Conservation (phyloP, 805 yeast genomes). For the Myxozyma neglecta region DNA sequence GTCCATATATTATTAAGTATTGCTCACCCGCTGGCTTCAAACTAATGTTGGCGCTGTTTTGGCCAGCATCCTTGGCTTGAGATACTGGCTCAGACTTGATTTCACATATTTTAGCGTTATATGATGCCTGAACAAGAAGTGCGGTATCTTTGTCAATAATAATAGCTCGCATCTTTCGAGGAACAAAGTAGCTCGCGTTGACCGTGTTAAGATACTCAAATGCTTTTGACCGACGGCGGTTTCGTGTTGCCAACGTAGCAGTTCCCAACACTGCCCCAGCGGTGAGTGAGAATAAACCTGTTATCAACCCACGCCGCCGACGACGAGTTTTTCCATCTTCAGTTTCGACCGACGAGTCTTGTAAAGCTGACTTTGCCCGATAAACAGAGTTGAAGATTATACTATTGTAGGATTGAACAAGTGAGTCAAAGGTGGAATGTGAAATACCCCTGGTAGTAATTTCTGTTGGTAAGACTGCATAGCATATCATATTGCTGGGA, state of each 20-base stretch:
- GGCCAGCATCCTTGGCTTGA: background rate
- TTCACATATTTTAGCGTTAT: background rate
- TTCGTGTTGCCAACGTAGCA: background rate
- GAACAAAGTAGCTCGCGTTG: background rate
- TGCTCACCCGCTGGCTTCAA: background rate
- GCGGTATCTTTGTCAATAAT: background rate
- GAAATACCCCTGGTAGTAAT: background rate
- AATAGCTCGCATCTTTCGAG: background rate
- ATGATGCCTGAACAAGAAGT: background rate
- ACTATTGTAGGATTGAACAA: conserved; percentile 5
- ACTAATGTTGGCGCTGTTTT: background rate
- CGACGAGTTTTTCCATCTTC: background rate
- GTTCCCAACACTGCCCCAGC: background rate
- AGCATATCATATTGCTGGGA: conserved; percentile 6
- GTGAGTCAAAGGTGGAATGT: background rate
- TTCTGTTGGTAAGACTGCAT: background rate
- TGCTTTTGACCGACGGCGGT: background rate
- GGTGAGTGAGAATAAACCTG: background rate
- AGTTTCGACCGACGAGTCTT: background rate
- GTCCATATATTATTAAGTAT: background rate
- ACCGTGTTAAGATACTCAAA: background rate
- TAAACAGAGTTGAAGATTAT: conserved; percentile 2
- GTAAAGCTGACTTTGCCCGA: conserved; percentile 1
- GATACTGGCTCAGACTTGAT: background rate
- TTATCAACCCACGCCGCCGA: background rate